Evolutionary conservation across 768 basidiomycete species (phyloP).

Genomic region (Xerocomellus chrysenteron): DNA sequence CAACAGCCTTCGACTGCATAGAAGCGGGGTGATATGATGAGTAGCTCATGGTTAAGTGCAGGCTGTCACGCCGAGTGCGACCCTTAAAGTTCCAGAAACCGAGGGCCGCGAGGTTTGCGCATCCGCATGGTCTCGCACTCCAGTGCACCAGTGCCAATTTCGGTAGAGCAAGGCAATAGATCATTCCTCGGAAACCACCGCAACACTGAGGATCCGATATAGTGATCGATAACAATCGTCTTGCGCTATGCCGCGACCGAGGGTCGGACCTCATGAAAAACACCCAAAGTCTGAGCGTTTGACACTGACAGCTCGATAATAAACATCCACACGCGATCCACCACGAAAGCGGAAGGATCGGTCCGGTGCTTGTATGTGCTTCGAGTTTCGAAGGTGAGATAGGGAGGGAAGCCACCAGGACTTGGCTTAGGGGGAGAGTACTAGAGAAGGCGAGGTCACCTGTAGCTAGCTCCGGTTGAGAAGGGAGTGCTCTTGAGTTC

Average conservation of each 20-base stretch:
- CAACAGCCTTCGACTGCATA: constrained; percentile 9
- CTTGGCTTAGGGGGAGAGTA: neutral
- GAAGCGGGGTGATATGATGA: constrained; percentile 4
- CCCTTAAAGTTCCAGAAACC: constrained; percentile 44
- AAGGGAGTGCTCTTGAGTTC: constrained; percentile 36
- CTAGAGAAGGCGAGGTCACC: neutral
- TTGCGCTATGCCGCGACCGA: constrained; percentile 41
- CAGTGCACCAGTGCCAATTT: constrained; percentile 39
- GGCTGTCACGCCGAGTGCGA: constrained; percentile 37
- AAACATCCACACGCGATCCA: constrained; percentile 16
- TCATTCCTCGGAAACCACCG: constrained; percentile 21
- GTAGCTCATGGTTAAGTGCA: constrained; percentile 29
- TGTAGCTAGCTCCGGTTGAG: constrained; percentile 13
- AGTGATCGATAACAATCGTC: constrained; percentile 42
- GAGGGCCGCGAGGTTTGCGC: constrained; percentile 39
- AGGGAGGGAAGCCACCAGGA: constrained; percentile 4
- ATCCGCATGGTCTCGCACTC: constrained; percentile 43
- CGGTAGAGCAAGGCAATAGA: constrained; percentile 36
- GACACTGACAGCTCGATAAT: constrained; percentile 28
- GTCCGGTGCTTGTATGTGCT: constrained; percentile 37
- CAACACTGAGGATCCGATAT: constrained; percentile 44
- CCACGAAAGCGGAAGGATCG: constrained; percentile 38
- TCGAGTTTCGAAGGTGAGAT: constrained; percentile 35
- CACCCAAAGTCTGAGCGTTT: constrained; percentile 50
- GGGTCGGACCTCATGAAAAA: constrained; percentile 56